Base-by-base conservation (phyloP, 768 basidiomycete genomes). In the Amanita fuliginea region DNA sequence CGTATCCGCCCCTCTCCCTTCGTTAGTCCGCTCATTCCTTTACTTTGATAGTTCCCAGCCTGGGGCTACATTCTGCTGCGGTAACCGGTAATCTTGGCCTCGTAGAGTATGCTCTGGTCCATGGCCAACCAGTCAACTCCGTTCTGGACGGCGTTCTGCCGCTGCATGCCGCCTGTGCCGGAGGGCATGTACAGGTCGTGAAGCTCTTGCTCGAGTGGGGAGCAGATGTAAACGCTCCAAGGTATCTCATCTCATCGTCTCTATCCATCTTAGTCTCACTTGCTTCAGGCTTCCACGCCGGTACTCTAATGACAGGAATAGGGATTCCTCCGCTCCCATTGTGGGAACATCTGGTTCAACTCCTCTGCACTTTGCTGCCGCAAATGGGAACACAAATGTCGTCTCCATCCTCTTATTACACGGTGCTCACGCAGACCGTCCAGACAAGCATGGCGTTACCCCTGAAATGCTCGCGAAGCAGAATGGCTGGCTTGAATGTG, bases 101-200 rank as follows among this genome's bases (percentile, higher is more conserved):
- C 53, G 93, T 91, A 51, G 83, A 86, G 62, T 96, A 91, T 64
- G 96, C 96, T 2, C 75, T 99, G 19, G 80, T 82, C 2, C 85
- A 94, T 58, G 95, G 95, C 6, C 96, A 98, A 59, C 95, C 96
- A 8, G 81, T 95, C 65, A 97, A 99, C 65, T 88, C 92, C 4
- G 90, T 96, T 28, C 77, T 97, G 47, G 90, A 95, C 61, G 96
- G 96, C 32, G 87, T 99, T 3, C 80, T 96, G n/a, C 94, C 96
- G 3, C 74, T 99, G 7, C 96, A 99, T 61, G 94, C 92, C 3
- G 96, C 95, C 2, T 88, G 82, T 56, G 86, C 91, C 0, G 90
- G 90, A 19, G 96, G 96, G 1, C 88, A 80, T 60, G 88, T 86
- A 49, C 76, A 82, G 51, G 87, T 97, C 39, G 92, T 98, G 35